Evolutionary conservation across 176 grass and related monocot genomes (phyloP), one percentile per base, ranked within the genome.

Genomic region (Cenchrus fungigraminus): DNA sequence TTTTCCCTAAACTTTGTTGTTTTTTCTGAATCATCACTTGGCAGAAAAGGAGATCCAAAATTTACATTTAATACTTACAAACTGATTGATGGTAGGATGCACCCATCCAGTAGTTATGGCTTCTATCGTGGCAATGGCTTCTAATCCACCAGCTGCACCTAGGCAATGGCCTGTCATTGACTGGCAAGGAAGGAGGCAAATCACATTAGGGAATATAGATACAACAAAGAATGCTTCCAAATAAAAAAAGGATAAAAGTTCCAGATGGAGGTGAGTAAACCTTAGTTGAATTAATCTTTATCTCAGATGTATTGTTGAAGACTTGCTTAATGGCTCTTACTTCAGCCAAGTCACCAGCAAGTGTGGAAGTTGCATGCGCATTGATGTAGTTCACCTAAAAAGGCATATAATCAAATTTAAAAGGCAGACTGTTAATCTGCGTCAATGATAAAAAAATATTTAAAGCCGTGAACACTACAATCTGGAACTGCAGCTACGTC

Each of bases 141-240:
- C 97, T 72, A 99, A 83, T 83, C 93, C 97, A n/a, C 97, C 97
- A 65, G 97, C 75, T 68, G 97, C 93, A 40, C 97, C 97, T 79
- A 99, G 93, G 79, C 97, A 99, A 84, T 99, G 97, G 28, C 97
- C 97, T 89, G 92, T 99, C 90, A 99, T 99, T 63, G 97, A 99
- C 97, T 99, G 87, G 12, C 53, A 68, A 9, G 6, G 22, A 85
- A 71, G 37, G 37, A 81, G 54, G n/a, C 40, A 83, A 10, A 14
- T 5, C 2, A 13, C 14, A 47, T 53, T 40, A 77, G 37, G 56
- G 46, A 73, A 14, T 16, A 55, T 15, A 82, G 3, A 6, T 65
- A 10, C 14, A 43, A 37, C 68, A 90, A 62, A 52, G 16, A 9
- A 85, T 37, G 17, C 7, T 44, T 11, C 8, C 11, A 42, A 68